Percentiles rank a stretch among this genome's conserved stretches.
Evolutionary conservation across 805 yeast genomes (phyloP).

Genomic region (Candida caryicola): DNA sequence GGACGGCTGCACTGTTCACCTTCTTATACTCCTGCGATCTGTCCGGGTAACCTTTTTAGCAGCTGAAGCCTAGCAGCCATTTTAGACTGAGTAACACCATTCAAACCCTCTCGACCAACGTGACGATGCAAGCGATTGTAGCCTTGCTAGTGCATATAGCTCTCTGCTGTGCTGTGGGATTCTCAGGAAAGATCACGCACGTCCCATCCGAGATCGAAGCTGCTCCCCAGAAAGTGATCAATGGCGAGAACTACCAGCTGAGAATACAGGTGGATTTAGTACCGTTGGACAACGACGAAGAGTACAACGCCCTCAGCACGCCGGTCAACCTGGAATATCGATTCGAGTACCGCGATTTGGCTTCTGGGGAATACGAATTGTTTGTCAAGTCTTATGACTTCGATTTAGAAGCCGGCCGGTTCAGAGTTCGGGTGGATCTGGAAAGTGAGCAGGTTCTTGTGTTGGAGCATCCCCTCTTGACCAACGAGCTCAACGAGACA

Average conservation of each 20-base stretch:
- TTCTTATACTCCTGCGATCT: slow-evolving; percentile 9
- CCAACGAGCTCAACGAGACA: slow-evolving; percentile 16
- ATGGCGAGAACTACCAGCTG: slow-evolving; percentile 34
- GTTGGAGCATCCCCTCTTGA: slow-evolving; percentile 19
- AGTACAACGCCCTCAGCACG: slow-evolving; percentile 7
- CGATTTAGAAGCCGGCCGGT: slow-evolving; percentile 23
- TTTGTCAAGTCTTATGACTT: slow-evolving; percentile 37
- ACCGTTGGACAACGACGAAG: slow-evolving; percentile 5
- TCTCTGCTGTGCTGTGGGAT: neutral
- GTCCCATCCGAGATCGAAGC: slow-evolving; percentile 25
- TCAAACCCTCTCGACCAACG: too few relatives aligned
- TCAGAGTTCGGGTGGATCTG: slow-evolving; percentile 22
- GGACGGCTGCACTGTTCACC: neutral
- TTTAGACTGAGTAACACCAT: too few relatives aligned
- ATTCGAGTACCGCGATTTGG: slow-evolving; percentile 23
- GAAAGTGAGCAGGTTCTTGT: slow-evolving; percentile 18
- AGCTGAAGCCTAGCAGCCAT: neutral
- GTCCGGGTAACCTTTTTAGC: slow-evolving; percentile 24
- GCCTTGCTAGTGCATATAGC: neutral
- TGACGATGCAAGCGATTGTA: neutral
- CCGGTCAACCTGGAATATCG: slow-evolving; percentile 24
- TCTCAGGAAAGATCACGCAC: slow-evolving; percentile 22
- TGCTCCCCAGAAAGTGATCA: slow-evolving; percentile 20
- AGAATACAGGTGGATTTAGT: slow-evolving; percentile 27
- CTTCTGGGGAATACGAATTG: slow-evolving; percentile 34